phyloP scores from a whole-genome alignment of 148 eudicot genomes.

The Agrostemma githago region DNA sequence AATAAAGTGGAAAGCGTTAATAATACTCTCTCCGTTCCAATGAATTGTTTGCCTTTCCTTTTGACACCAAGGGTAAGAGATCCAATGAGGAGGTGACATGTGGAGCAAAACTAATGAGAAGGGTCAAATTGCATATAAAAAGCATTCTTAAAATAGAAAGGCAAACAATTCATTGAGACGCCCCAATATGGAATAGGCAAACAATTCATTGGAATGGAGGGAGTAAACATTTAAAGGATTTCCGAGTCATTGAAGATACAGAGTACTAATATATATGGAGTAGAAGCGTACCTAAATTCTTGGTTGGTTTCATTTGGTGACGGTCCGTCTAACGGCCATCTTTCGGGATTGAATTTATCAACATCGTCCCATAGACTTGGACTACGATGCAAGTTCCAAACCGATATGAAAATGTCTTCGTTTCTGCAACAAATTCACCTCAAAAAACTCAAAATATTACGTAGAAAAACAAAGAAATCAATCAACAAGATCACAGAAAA shows the following conservation, averaged over 20 bases:
- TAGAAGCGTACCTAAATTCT: slow-evolving; percentile 55
- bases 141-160: no score
- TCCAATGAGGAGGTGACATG: no score
- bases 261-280: no score
- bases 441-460: background rate
- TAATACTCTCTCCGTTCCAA: no score
- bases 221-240: background rate
- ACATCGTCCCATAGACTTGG: slow-evolving; percentile 85
- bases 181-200: no score
- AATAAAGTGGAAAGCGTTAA: no score
- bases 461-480: background rate
- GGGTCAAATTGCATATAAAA: no score
- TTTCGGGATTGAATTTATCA: slow-evolving; percentile 87
- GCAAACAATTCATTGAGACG: no score
- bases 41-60: no score
- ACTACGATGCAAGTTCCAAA: slow-evolving; percentile 94
- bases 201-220: no score
- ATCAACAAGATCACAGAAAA: background rate
- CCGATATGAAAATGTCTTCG: slow-evolving; percentile 91
- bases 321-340: slow-evolving; percentile 98
- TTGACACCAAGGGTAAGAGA: no score
- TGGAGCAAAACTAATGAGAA: no score
- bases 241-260: slow-evolving; percentile 1
- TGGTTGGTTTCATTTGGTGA: slow-evolving; percentile 94
- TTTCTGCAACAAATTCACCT: slow-evolving; percentile 38